Percentiles rank a stretch among this genome's conserved stretches.
Evolutionary conservation across 306 rosid species (phyloP).

Genomic region (Dalbergia cochinchinensis): DNA sequence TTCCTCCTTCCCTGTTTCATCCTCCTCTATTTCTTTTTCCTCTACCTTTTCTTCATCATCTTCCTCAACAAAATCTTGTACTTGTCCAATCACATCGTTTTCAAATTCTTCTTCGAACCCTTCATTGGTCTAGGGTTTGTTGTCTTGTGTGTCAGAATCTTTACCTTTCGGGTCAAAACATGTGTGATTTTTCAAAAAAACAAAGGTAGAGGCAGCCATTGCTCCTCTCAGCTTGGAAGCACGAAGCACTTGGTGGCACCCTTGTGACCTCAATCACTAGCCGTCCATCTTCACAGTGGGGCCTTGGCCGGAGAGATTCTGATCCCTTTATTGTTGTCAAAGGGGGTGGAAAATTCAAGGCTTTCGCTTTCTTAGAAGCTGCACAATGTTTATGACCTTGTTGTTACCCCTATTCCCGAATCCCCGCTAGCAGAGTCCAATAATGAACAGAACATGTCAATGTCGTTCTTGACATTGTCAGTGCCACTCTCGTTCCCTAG

Average conservation of each 20-base stretch:
- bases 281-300: constrained; percentile 86
- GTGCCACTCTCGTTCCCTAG: constrained; percentile 89
- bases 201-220: constrained; percentile 85
- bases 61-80: constrained; percentile 1
- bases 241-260: constrained; percentile 54
- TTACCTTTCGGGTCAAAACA: constrained; percentile 48
- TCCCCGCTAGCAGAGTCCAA: constrained; percentile 26
- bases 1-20: background rate
- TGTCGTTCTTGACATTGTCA: constrained; percentile 58
- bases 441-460: constrained; percentile 47
- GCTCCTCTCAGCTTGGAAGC: constrained; percentile 75
- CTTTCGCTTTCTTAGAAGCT: constrained; percentile 51
- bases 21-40: background rate
- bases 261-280: constrained; percentile 71
- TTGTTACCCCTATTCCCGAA: constrained; percentile 30
- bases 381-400: constrained; percentile 43
- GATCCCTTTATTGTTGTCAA: constrained; percentile 88
- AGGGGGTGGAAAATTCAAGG: constrained; percentile 81
- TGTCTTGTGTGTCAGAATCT: constrained; percentile 2
- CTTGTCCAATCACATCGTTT: constrained; percentile 39
- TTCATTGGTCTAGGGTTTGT: constrained; percentile 28
- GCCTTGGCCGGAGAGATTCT: constrained; percentile 62
- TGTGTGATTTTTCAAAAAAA: constrained; percentile 47
- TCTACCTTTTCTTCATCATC: constrained; percentile 33
- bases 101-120: constrained; percentile 41